These are phyloP conservation scores for Naganishia onofrii DNA, from an alignment of 768 basidiomycete species.

Conservation along the genomic window DNA sequence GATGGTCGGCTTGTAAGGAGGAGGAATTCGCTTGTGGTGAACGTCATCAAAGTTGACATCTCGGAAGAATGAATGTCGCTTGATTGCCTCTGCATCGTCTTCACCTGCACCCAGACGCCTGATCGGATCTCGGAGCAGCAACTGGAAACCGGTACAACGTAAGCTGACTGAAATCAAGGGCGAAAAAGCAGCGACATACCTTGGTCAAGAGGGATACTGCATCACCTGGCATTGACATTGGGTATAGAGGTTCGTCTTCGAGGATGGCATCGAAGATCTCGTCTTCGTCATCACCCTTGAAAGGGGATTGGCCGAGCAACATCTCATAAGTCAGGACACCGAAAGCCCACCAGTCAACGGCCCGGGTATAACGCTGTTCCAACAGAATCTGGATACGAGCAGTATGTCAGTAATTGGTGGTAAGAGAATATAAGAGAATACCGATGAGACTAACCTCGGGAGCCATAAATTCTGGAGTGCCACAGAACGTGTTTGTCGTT, in stretches of 20 bases:
- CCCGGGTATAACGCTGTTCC: conserved; percentile 97
- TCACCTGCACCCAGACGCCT: conserved; percentile 88
- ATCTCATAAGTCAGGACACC: conserved; percentile 98
- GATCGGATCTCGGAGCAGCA: conserved; percentile 84
- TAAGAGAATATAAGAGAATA: background rate
- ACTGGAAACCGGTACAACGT: conserved; percentile 56
- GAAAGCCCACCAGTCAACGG: conserved; percentile 99
- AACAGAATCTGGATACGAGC: conserved; percentile 72
- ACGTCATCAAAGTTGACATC: conserved; percentile 97
- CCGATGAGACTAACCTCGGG: conserved; percentile 68
- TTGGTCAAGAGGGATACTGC: conserved; percentile 93
- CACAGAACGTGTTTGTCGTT: conserved; percentile 98
- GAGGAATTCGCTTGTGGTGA: conserved; percentile 92
- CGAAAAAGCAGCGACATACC: conserved; percentile 55
- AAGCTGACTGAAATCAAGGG: background rate
- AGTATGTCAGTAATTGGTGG: conserved; percentile 2
- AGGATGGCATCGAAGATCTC: conserved; percentile 99
- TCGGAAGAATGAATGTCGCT: conserved; percentile 96
- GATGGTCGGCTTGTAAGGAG: conserved; percentile 94
- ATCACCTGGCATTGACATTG: conserved; percentile 98
- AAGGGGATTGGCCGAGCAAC: conserved; percentile 96
- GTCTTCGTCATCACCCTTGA: conserved; percentile 98
- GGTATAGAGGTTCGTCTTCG: conserved; percentile 96
- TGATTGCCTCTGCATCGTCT: conserved; percentile 94
- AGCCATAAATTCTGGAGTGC: conserved; percentile 99